Evolutionary conservation across 208 protist species (phyloP).

Genomic region (Acanthamoeba royreba): DNA sequence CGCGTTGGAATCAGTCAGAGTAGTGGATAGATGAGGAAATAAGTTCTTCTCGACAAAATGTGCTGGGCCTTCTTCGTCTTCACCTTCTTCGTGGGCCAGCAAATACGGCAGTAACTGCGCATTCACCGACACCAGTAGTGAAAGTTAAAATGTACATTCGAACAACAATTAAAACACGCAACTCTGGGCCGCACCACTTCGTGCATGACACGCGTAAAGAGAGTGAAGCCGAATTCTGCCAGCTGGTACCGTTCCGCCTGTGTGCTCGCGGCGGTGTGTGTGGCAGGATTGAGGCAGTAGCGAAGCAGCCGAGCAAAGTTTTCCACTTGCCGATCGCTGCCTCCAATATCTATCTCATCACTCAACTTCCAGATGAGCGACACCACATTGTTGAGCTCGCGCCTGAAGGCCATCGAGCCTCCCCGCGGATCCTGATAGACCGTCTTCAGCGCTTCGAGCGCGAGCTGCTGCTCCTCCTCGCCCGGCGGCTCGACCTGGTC

Average conservation of each 20-base stretch:
- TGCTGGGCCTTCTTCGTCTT: neutral
- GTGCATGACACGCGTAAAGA: neutral
- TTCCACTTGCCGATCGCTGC: neutral
- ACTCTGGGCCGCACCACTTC: neutral
- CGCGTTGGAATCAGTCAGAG: neutral
- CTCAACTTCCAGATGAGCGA: neutral
- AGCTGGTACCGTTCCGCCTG: neutral
- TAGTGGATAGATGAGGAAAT: neutral
- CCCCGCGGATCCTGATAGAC: neutral
- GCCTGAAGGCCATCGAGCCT: neutral
- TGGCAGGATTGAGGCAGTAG: neutral
- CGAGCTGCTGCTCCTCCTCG: neutral
- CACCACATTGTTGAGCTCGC: constrained; percentile 13
- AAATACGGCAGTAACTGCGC: neutral
- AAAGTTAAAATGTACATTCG: too few relatives aligned
- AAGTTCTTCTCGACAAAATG: neutral
- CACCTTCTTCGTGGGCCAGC: neutral
- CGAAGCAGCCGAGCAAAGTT: neutral
- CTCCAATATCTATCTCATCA: neutral
- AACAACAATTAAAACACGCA: neutral
- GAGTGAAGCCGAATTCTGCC: neutral
- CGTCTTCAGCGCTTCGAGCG: neutral
- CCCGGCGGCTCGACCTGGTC: neutral
- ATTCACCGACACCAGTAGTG: too few relatives aligned
- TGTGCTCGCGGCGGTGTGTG: neutral